Conservation (phyloP, 495 filamentous ascomycete species). For the Glonium stellatum region DNA sequence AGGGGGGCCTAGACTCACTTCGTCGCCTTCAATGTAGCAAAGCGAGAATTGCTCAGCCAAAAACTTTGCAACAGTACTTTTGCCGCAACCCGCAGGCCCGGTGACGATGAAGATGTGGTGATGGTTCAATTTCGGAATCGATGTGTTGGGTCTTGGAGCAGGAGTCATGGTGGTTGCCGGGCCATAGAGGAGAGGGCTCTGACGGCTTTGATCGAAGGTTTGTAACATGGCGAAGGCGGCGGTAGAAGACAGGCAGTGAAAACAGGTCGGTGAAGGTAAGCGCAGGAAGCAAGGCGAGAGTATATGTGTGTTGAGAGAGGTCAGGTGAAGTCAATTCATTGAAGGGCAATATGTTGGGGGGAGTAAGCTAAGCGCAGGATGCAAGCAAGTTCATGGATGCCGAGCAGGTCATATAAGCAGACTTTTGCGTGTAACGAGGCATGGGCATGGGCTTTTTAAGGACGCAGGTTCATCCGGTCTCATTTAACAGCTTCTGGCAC, state of each 20-base stretch:
- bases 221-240: conserved; percentile 22
- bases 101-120: conserved; percentile 98
- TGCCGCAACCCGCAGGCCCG: conserved; percentile 92
- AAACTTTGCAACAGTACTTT: conserved; percentile 82
- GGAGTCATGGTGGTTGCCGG: conserved; percentile 8
- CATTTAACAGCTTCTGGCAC: neutral
- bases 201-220: conserved; percentile 16
- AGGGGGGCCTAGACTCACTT: conserved; percentile 53
- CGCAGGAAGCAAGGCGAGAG: too few species aligned
- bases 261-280: too few species aligned
- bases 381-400: neutral
- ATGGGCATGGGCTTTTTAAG: neutral
- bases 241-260: neutral
- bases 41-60: conserved; percentile 63
- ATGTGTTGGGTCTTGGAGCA: neutral
- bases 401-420: neutral
- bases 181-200: conserved; percentile 17
- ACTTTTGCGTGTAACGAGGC: neutral
- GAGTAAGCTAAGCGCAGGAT: neutral
- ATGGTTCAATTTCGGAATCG: conserved; percentile 28
- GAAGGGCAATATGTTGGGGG: neutral
- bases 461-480: neutral
- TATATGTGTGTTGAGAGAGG: neutral
- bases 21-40: conserved; percentile 91
- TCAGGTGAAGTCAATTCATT: conserved; percentile 1